Evolutionary conservation across 164 flowering plant genomes (phyloP), one percentile per base, ranked within the genome.

Genomic region (Sextonia rubra): DNA sequence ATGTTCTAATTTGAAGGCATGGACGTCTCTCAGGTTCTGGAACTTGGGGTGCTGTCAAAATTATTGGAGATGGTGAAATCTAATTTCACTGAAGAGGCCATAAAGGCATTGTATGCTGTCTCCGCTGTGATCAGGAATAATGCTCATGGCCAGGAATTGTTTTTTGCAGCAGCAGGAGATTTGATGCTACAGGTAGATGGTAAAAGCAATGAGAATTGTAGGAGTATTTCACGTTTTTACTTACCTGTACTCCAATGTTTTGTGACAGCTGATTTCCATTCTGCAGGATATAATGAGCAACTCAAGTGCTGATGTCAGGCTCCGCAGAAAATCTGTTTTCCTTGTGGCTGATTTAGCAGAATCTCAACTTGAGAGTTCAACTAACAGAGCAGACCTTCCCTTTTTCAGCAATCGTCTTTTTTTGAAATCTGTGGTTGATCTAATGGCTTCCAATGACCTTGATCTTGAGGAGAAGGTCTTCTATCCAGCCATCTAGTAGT

Each of bases 381-480:
- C 78, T 48, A 75, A 72, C 14, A 52, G 58, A 71, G 68, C 70
- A 30, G 90, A 82, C 75, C 73, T 73, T 32, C 84, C 92, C 20
- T 80, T 84, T 69, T 86, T 91, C 68, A 78, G 86, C 67, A 77
- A 85, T 78, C 85, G 67, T 25, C 44, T 75, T n/a, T 83, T 95
- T 74, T 78, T 91, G 82, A 93, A 89, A 82, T 83, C 97, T 17
- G 87, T 95, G 70, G 97, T 95, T 75, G 88, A 89, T 85, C 83
- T 87, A 48, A 75, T 77, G 4, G 78, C 82, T 64, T 81, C 89
- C 12, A 14, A 71, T 47, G 97, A 95, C 77, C 84, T 93, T 75
- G 98, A 95, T 86, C 97, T 95, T 66, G 94, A 88, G 84, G 99
- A 93, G 76, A 95, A 93, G 98, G 99, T 91, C 18, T 12, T 29